Conservation (phyloP, 768 basidiomycete species). For the Suillus decipiens region DNA sequence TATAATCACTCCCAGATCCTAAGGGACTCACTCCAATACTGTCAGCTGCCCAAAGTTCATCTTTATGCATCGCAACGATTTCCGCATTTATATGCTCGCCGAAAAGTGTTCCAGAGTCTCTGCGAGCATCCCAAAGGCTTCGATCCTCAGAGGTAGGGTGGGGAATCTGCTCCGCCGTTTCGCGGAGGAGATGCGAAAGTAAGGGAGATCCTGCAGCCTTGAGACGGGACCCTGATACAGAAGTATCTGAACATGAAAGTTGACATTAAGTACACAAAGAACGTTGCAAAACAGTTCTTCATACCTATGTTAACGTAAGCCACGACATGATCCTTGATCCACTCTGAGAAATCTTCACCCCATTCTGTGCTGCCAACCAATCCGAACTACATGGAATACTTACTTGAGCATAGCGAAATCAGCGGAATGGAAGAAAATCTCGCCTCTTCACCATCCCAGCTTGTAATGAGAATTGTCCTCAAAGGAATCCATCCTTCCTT, state of each 20-base stretch:
- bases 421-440: neutral
- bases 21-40: constrained; percentile 40
- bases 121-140: constrained; percentile 78
- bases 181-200: constrained; percentile 71
- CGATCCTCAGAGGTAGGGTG: constrained; percentile 67
- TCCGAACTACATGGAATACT: constrained; percentile 38
- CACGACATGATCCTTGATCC: constrained; percentile 56
- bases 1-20: constrained; percentile 61
- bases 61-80: constrained; percentile 28
- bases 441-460: constrained; percentile 77
- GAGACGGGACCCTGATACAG: constrained; percentile 55
- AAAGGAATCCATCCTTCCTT: constrained; percentile 82
- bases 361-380: constrained; percentile 66
- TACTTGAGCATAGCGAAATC: neutral
- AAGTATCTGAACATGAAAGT: constrained; percentile 36
- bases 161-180: constrained; percentile 67
- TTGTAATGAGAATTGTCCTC: constrained; percentile 69
- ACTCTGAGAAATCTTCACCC: constrained; percentile 65
- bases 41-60: constrained; percentile 14
- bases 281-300: neutral
- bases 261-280: constrained; percentile 3
- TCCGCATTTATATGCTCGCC: constrained; percentile 35
- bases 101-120: constrained; percentile 49
- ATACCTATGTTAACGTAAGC: constrained; percentile 63
- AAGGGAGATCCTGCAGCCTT: constrained; percentile 71